Base-by-base conservation (phyloP, 139 green algal genomes). In the Micractinium conductrix region DNA sequence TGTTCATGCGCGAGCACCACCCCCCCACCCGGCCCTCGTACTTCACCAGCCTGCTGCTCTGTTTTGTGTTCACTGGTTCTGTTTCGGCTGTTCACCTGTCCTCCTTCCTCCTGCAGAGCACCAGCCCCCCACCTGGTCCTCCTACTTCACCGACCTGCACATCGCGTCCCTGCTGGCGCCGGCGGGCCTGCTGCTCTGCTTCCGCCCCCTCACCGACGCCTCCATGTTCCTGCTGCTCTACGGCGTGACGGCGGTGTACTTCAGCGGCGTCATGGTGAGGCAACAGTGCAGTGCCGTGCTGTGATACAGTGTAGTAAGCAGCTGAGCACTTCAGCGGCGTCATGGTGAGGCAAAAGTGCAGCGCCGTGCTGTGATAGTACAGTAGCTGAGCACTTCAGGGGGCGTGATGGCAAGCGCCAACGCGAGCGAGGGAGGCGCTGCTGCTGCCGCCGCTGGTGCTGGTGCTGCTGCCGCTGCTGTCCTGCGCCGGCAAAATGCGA, bases 151-250 rank as follows among this genome's bases (percentile, higher is more conserved):
- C 38, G 93, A 97, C 74, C 80, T 94, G 33, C 88, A 94, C 84
- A 45, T 92, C 24, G 83, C 79, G 24, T 67, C 84, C 37, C 65
- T 95, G 85, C 87, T 96, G 40, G 89, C 93, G 67, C 92, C 93
- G 10, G 87, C 90, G 19, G 95, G 95, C n/a, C 87, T 98, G 50
- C 90, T 98, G 10, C 87, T 91, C 2, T 96, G 93, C 90, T 95
- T 99, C 91, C 87, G 79, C 33, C 93, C 94, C 53, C 90, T 98
- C 19, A 94, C 93, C 6, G 93, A 97, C 70, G 93, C 91, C 71
- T 91, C 94, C 2, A 85, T 98, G 22, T 99, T 99, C 88, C 91
- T 99, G 24, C 78, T 98, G n/a, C 90, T 99, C n/a, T 99, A 98
- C 86, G 95, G 93, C 70, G 87, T 97, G 83, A 98, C 94, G 4